phyloP scores from a whole-genome alignment of 176 grass and related monocot genomes.

The Cenchrus purpureus region DNA sequence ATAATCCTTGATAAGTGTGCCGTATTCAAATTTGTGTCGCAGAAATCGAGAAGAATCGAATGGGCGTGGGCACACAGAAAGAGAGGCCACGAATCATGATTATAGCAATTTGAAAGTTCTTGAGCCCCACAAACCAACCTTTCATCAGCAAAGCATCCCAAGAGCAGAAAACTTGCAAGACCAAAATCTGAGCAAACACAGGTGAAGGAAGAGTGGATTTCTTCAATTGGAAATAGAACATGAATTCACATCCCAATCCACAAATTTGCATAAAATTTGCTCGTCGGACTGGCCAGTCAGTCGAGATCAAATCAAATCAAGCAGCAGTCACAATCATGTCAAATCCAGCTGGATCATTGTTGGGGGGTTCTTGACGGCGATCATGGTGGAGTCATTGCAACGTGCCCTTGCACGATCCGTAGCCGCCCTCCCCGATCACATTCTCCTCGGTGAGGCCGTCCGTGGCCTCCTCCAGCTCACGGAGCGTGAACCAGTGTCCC shows the following conservation, averaged over 20 bases:
- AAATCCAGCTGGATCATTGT: too few relatives aligned
- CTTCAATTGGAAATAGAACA: not conserved
- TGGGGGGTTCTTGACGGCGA: constrained; percentile 97
- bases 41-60: constrained; percentile 42
- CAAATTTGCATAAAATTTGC: not conserved
- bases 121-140: constrained; percentile 47
- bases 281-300: too few relatives aligned
- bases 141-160: constrained; percentile 17
- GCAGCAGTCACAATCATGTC: not conserved
- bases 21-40: constrained; percentile 38
- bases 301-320: constrained; percentile 25
- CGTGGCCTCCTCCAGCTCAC: constrained; percentile 86
- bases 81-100: constrained; percentile 26
- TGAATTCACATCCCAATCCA: not conserved
- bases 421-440: constrained; percentile 94
- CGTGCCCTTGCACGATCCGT: constrained; percentile 78
- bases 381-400: constrained; percentile 60
- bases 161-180: constrained; percentile 15
- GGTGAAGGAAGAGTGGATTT: not conserved
- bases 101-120: constrained; percentile 49
- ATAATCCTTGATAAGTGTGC: constrained; percentile 38
- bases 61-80: constrained; percentile 26
- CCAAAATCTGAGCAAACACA: constrained; percentile 6
- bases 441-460: constrained; percentile 84
- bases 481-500: constrained; percentile 94